These are phyloP conservation scores for Breviolum minutum DNA, from an alignment of 73 alveolate species.

Conservation along the genomic window DNA sequence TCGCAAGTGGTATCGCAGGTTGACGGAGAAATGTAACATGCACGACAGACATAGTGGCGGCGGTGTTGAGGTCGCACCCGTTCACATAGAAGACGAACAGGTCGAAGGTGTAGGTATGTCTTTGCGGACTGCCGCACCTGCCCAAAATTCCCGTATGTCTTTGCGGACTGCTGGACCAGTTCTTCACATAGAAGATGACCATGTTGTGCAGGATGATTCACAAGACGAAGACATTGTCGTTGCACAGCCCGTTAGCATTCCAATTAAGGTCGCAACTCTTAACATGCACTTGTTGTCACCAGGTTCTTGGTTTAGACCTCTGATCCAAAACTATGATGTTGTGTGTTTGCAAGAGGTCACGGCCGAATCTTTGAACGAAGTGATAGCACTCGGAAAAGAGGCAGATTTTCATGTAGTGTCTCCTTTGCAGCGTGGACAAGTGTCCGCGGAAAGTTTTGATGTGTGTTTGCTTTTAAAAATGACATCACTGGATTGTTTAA, in stretches of 20 bases:
- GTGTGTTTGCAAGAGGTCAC: conserved; percentile 1
- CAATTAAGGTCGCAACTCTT: background rate
- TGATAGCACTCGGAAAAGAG: too few relatives aligned
- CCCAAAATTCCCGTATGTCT: too few relatives aligned
- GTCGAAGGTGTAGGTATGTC: background rate
- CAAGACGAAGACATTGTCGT: background rate
- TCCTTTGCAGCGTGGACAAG: background rate
- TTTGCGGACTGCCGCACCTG: background rate
- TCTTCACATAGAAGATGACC: too few relatives aligned
- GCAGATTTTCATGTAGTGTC: too few relatives aligned
- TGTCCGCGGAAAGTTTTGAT: background rate
- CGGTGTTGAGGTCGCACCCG: too few relatives aligned
- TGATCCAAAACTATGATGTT: background rate
- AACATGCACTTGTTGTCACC: background rate
- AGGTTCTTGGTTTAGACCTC: background rate
- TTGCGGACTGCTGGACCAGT: too few relatives aligned
- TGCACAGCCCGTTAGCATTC: background rate
- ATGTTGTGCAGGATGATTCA: too few relatives aligned
- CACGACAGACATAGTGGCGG: background rate
- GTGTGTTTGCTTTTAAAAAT: background rate
- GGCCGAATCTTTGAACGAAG: background rate
- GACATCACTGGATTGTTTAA: background rate
- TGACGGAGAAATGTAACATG: background rate
- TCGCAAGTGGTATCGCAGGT: background rate
- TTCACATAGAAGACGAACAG: background rate